Conservation (phyloP, 345 rosid genomes). For the Durio zibethinus region DNA sequence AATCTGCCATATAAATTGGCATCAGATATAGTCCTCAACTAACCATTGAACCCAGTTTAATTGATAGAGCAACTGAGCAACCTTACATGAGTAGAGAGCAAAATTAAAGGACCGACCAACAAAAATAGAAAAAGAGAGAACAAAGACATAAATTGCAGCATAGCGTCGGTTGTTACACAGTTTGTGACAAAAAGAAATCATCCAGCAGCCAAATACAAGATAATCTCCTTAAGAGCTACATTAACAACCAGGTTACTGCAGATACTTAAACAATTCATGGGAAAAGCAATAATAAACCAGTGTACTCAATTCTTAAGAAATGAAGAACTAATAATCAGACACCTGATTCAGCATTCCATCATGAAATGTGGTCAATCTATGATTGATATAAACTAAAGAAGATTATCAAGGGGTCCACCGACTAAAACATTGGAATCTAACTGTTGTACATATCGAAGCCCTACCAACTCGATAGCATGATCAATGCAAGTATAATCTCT, state of each 20-base stretch:
- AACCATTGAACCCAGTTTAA: neutral
- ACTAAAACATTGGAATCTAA: constrained; percentile 9
- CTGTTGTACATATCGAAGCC: constrained; percentile 15
- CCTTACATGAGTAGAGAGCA: neutral
- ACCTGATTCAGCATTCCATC: constrained; percentile 4
- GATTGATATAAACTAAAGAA: constrained; percentile 6
- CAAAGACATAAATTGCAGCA: neutral
- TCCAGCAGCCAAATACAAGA: neutral
- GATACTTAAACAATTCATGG: neutral
- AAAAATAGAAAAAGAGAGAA: constrained; percentile 14
- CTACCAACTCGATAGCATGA: constrained; percentile 9
- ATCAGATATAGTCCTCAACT: constrained; percentile 1
- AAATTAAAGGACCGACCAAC: neutral
- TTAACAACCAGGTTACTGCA: too few species aligned
- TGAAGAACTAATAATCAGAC: neutral
- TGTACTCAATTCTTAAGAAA: neutral
- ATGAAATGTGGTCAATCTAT: neutral
- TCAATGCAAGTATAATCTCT: constrained; percentile 13
- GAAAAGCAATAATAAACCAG: neutral
- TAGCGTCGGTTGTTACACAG: neutral
- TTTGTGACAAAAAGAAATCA: neutral
- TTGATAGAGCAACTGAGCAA: neutral
- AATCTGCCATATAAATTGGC: constrained; percentile 27
- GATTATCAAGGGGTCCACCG: constrained; percentile 20
- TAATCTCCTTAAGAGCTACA: neutral